A percentile compares a stretch with the other conserved stretches of the same genome.
phyloP scores from a whole-genome alignment of 2,329 filamentous ascomycete species.

The Aspergillus latus region DNA sequence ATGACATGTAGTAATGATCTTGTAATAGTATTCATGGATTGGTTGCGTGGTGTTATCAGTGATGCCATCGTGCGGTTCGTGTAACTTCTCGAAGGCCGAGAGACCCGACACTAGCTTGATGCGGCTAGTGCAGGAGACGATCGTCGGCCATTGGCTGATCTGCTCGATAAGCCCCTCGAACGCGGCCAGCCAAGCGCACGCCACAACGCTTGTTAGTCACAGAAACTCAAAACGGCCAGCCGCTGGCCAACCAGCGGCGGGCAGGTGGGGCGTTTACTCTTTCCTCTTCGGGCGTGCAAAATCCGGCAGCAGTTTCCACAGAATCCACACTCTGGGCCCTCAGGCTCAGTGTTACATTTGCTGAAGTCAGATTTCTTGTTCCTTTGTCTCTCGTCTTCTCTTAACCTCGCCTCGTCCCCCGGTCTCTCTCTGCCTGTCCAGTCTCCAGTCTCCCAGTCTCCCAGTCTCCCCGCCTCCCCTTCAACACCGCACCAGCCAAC shows the following conservation, averaged over 20 bases:
- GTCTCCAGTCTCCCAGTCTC: neutral
- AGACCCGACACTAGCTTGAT: neutral
- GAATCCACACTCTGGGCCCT: neutral
- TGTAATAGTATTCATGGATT: neutral
- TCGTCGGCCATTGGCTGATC: neutral
- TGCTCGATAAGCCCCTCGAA: neutral
- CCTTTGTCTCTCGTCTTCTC: neutral
- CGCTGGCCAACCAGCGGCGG: neutral
- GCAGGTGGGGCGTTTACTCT: neutral
- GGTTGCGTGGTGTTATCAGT: neutral
- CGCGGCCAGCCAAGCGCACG: neutral
- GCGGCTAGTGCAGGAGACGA: neutral
- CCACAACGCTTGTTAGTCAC: slow-evolving; percentile 19
- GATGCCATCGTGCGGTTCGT: slow-evolving; percentile 1
- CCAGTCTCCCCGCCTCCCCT: neutral
- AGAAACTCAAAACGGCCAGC: neutral
- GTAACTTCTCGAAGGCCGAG: neutral
- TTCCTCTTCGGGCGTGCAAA: slow-evolving; percentile 6
- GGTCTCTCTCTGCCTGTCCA: neutral
- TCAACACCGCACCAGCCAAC: neutral
- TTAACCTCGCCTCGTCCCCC: neutral
- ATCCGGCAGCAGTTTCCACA: slow-evolving; percentile 10
- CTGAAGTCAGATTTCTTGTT: neutral
- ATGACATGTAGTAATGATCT: neutral
- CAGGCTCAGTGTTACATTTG: slow-evolving; percentile 7